Conservation (phyloP, 495 filamentous ascomycete genomes). For the Usnea hakonensis region DNA sequence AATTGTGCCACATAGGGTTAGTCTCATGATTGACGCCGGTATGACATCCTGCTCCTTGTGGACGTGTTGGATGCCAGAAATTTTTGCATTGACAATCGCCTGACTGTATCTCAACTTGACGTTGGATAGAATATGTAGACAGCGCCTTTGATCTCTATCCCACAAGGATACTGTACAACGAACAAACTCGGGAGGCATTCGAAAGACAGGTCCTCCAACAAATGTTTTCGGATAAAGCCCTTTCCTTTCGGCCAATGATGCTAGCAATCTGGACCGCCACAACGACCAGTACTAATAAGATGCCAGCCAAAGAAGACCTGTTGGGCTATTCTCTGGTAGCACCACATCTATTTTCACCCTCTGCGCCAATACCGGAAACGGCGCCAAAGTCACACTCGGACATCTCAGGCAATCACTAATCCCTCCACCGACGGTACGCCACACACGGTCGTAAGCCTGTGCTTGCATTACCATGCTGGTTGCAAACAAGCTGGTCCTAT, state of each 20-base stretch:
- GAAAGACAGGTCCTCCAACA: background rate
- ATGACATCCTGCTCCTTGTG: too few species aligned
- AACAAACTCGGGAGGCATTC: too few species aligned
- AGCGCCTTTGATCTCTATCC: too few species aligned
- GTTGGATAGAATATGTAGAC: too few species aligned
- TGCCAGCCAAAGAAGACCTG: background rate
- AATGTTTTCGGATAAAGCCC: background rate
- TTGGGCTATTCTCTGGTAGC: background rate
- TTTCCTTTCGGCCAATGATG: background rate
- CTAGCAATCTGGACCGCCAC: background rate
- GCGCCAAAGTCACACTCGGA: background rate
- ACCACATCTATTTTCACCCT: slow-evolving; percentile 3
- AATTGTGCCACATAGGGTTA: too few species aligned
- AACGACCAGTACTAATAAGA: background rate
- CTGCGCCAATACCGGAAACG: background rate
- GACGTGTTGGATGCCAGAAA: too few species aligned
- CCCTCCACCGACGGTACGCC: background rate
- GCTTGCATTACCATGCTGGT: slow-evolving; percentile 3
- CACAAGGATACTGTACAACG: too few species aligned
- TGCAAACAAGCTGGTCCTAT: background rate
- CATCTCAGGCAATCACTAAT: background rate
- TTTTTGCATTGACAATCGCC: too few species aligned
- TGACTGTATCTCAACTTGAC: too few species aligned
- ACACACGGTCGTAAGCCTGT: background rate
- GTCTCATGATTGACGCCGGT: too few species aligned